Base-by-base conservation (phyloP, 2,329 filamentous ascomycete species). In the Aspergillus jensenii region DNA sequence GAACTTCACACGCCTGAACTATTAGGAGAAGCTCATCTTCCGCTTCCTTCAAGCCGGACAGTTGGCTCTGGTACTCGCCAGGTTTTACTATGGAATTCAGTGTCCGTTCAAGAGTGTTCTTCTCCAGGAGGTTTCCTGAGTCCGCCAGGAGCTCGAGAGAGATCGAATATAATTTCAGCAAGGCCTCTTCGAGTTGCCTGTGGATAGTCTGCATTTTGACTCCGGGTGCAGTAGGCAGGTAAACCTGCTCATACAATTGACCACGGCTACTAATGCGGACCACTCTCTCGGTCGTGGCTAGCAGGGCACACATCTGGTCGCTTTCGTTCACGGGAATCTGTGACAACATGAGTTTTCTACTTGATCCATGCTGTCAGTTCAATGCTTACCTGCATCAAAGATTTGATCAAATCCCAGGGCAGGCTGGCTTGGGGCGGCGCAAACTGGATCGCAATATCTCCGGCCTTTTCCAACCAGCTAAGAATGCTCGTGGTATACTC, bases 381-480 rank as follows among this genome's bases (percentile, higher is more conserved):
- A 27, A 21, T 41, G 2, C 44, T 41, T 11, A 55, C 53, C 45
- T 55, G 9, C 53, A 55, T 43, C 7, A 48, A 9, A 3, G 23
- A 40, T 5, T 55, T 55, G n/a, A 55, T 14, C 17, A 55, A 14
- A 2, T 40, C 44, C 53, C 53, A 76, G 15, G 69, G 72, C 39
- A 75, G 62, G 27, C 65, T 63, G 17, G 69, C 69, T 63, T 74
- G 68, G 11, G 56, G 63, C 3, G 72, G 69, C 54, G 74, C 67
- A 59, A 68, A 71, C 49, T 71, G 66, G 21, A 71, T 59, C 0
- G 65, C 65, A 48, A 68, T 58, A 63, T 75, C 68, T 0, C 70
- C 70, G 9, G 57, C 48, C 33, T 56, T 56, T 21, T 58, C 44
- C 6, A 63, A 2, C 59, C 59, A 63, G 3, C 45, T 46, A 6